Percentiles rank a stretch among this genome's conserved stretches.
phyloP scores from a whole-genome alignment of 148 eudicot genomes.

The Rhododendron henanense region DNA sequence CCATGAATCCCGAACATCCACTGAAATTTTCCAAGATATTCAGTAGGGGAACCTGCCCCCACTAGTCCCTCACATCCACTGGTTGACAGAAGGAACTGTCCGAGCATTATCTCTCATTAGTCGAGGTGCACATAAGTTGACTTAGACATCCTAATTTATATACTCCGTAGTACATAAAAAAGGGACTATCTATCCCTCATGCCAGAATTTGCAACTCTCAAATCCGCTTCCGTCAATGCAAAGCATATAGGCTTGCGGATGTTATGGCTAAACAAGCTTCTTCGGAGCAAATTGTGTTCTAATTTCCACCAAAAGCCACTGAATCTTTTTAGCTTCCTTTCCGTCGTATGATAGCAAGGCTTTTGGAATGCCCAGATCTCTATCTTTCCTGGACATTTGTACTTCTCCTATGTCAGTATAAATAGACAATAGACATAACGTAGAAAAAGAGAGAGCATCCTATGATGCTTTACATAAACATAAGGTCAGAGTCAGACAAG shows the following conservation, averaged over 20 bases:
- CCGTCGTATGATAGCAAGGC: not conserved
- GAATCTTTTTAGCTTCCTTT: not conserved
- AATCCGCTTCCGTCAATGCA: not conserved
- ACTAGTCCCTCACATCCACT: not conserved
- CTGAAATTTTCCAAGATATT: no score
- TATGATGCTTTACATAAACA: not conserved
- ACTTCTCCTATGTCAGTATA: not conserved
- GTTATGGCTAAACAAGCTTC: not conserved
- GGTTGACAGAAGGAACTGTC: not conserved
- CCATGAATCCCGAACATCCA: no score
- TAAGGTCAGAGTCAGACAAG: not conserved
- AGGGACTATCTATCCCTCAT: not conserved
- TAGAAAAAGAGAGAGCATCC: not conserved
- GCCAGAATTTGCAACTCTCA: not conserved
- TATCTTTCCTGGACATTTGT: not conserved
- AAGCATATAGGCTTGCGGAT: not conserved
- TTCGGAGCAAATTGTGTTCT: not conserved
- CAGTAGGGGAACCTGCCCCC: no score
- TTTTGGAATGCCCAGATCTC: not conserved
- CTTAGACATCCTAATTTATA: not conserved
- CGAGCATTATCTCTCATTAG: not conserved
- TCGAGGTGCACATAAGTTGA: not conserved
- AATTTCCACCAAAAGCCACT: not conserved
- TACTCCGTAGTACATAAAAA: not conserved
- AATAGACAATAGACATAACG: not conserved